Conservation (phyloP, 2,329 filamentous ascomycete species). For the Diaporthe vaccinii region DNA sequence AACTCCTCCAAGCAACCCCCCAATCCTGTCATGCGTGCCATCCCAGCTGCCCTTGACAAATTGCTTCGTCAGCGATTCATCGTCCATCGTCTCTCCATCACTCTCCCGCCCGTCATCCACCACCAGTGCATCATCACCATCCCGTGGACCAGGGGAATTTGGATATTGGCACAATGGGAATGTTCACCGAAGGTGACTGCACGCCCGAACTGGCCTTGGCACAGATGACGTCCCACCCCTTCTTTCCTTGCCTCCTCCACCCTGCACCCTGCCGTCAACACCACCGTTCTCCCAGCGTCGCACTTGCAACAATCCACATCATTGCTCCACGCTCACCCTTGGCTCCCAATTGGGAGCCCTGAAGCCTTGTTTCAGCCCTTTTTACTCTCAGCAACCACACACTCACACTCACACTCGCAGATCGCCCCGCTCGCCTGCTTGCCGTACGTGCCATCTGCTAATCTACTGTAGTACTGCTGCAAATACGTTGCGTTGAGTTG, state of each 20-base stretch:
- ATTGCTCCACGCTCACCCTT: neutral
- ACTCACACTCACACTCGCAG: neutral
- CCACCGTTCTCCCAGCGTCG: neutral
- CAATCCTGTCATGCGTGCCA: constrained; percentile 29
- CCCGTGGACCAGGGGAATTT: neutral
- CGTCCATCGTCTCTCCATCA: neutral
- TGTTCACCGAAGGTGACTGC: neutral
- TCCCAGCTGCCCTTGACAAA: constrained; percentile 1
- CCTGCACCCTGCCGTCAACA: constrained; percentile 1
- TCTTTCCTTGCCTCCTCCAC: neutral
- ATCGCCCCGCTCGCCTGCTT: constrained; percentile 4
- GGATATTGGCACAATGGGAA: neutral
- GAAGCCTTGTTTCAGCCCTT: constrained; percentile 24
- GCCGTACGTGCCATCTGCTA: neutral
- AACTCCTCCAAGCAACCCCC: constrained; percentile 10
- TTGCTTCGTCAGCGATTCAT: constrained; percentile 18
- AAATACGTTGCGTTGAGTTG: neutral
- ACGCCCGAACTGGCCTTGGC: neutral
- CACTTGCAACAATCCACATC: constrained; percentile 3
- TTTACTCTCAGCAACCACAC: constrained; percentile 14
- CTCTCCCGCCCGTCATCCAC: neutral
- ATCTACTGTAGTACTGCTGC: neutral
- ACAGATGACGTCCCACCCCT: constrained; percentile 13
- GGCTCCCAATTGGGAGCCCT: constrained; percentile 2
- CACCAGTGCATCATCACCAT: neutral